Evolutionary conservation across 2,329 filamentous ascomycete species (phyloP).

Genomic region (Plectosphaerella plurivora): DNA sequence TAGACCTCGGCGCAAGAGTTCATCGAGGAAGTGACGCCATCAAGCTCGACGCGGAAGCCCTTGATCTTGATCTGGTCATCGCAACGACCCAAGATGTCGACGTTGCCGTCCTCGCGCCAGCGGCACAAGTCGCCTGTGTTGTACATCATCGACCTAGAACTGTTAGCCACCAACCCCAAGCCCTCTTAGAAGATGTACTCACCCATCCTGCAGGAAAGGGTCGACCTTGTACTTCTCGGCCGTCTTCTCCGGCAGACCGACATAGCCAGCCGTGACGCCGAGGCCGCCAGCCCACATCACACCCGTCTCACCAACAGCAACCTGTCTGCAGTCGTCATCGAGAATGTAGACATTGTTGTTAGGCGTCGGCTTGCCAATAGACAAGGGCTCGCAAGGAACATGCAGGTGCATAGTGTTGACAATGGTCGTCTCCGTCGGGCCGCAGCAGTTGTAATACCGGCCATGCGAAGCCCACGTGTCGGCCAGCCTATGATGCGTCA

Average conservation of each 20-base stretch:
- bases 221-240: conserved; percentile 43
- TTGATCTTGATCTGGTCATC: conserved; percentile 57
- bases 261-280: conserved; percentile 50
- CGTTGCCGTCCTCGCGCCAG: conserved; percentile 46
- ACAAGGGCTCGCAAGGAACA: conserved; percentile 35
- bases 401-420: conserved; percentile 53
- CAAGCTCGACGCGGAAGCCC: conserved; percentile 54
- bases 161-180: not conserved
- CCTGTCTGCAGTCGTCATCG: conserved; percentile 32
- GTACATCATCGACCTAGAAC: conserved; percentile 44
- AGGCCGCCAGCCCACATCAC: conserved; percentile 53
- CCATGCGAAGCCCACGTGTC: conserved; percentile 47
- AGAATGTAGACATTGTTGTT: conserved; percentile 53
- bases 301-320: conserved; percentile 40
- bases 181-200: conserved; percentile 11
- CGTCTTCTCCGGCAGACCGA: conserved; percentile 46
- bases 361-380: conserved; percentile 50
- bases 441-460: conserved; percentile 52
- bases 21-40: conserved; percentile 48
- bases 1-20: conserved; percentile 38
- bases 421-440: conserved; percentile 55
- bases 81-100: conserved; percentile 49
- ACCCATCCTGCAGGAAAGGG: conserved; percentile 46
- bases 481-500: conserved; percentile 31
- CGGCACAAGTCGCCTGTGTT: conserved; percentile 54